phyloP scores from a whole-genome alignment of 345 rosid species.

The Brassica nigra region DNA sequence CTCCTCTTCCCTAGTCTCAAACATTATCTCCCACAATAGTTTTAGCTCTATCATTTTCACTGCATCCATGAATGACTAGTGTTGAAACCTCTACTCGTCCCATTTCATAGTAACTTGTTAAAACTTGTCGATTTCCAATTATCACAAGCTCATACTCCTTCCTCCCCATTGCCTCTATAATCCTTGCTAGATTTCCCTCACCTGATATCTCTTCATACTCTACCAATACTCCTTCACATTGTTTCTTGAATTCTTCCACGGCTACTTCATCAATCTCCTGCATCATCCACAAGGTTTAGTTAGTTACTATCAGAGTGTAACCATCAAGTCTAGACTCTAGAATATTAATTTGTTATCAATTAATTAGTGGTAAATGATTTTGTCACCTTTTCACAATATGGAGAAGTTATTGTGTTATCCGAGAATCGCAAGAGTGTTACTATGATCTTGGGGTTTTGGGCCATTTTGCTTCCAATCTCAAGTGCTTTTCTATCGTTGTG shows the following conservation, averaged over 20 bases:
- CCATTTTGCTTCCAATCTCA: slow-evolving; percentile 2
- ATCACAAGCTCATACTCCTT: slow-evolving; percentile 58
- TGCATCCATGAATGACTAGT: slow-evolving; percentile 10
- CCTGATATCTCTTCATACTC: slow-evolving; percentile 46
- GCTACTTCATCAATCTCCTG: slow-evolving; percentile 57
- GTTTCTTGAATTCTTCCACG: slow-evolving; percentile 46
- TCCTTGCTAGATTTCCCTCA: slow-evolving; percentile 43
- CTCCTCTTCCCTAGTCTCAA: slow-evolving; percentile 15
- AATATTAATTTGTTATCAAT: neutral
- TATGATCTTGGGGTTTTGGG: neutral
- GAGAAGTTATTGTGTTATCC: neutral
- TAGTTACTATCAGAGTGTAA: neutral
- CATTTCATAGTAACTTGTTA: slow-evolving; percentile 11
- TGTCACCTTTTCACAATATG: neutral
- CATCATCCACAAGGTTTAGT: neutral
- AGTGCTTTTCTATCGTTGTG: slow-evolving; percentile 9
- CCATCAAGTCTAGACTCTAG: neutral
- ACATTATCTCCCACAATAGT: slow-evolving; percentile 10
- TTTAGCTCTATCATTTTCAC: neutral
- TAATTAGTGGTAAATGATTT: neutral
- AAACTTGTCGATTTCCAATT: slow-evolving; percentile 45
- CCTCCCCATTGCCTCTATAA: slow-evolving; percentile 43
- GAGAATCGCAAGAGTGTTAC: neutral
- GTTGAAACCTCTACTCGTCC: slow-evolving; percentile 3
- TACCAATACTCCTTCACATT: slow-evolving; percentile 41